Evolutionary conservation across 192 early-diverging fungal genomes (phyloP), one percentile per base, ranked within the genome.

Genomic region (Dispira simplex): DNA sequence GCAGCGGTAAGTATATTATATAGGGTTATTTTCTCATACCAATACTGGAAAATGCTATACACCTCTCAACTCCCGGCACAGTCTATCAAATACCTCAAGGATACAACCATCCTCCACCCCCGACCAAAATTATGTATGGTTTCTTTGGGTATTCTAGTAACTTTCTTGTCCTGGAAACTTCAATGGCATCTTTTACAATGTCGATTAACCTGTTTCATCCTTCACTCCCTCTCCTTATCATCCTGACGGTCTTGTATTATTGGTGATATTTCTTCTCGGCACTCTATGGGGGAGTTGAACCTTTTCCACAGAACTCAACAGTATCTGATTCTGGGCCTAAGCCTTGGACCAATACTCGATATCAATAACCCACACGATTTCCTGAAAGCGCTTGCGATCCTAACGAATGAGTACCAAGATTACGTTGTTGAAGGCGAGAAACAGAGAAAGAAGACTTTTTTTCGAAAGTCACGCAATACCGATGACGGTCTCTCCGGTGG

Each of bases 271-370:
- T 23, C 49, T 51, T 1, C 49, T 23, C 16, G n/a, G n/a, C 49
- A 51, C 8, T 51, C 2, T 4, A 51, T 51, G 49, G 49, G n/a
- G 23, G n/a, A 18, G 4, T 23, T 23, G n/a, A 3, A 21, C 58
- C n/a, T 65, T 51, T 23, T 44, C 46, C 39, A n/a, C 44, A 77
- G 75, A 47, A 79, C 84, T 44, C 75, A 72, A 20, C 73, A 79
- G 26, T 85, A 83, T 69, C 83, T 82, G 70, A 80, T 77, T 62
- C 75, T 85, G 13, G 84, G 84, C n/a, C 65, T 76, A 12, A 83
- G 82, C 44, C 68, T 85, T 26, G 84, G 81, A 18, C 77, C 79
- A 5, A 80, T 85, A 62, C 67, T 85, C 27, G 82, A 82, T 44
- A 82, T 84, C 56, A 78, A 74, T 2, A 84, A 79, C 26, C 76